Evolutionary conservation across 805 yeast genomes (phyloP).

Genomic region (Huiozyma naganishii): DNA sequence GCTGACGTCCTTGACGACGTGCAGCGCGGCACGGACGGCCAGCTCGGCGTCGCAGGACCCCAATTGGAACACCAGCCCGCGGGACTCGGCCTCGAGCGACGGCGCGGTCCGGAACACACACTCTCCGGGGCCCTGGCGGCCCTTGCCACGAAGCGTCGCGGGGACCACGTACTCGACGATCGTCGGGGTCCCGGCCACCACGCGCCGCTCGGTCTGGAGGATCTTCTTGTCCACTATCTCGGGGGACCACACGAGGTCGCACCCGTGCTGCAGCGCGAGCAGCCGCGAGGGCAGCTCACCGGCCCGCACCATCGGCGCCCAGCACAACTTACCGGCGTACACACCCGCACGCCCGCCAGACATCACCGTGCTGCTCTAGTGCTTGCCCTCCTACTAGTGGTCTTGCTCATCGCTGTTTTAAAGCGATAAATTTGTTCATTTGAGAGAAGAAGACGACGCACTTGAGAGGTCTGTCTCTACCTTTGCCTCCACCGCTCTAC

Average conservation of each 20-base stretch:
- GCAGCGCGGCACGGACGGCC: constrained; percentile 80
- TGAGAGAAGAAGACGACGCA: too few relatives aligned
- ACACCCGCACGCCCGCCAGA: constrained; percentile 7
- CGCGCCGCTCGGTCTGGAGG: constrained; percentile 50
- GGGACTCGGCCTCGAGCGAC: constrained; percentile 43
- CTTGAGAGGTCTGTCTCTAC: too few relatives aligned
- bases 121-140: too few relatives aligned
- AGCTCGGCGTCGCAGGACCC: constrained; percentile 77
- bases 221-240: constrained; percentile 86
- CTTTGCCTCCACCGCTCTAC: too few relatives aligned
- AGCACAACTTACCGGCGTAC: constrained; percentile 66
- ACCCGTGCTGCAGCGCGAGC: constrained; percentile 71
- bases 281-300: constrained; percentile 90
- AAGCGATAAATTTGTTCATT: not conserved
- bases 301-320: constrained; percentile 95
- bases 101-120: constrained; percentile 64
- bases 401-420: constrained; percentile 1
- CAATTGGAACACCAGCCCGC: constrained; percentile 64
- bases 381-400: not conserved
- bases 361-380: not conserved
- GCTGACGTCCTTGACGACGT: constrained; percentile 75
- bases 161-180: constrained; percentile 48
- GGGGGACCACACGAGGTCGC: constrained; percentile 93
- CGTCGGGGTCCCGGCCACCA: constrained; percentile 41
- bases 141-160: constrained; percentile 26